Evolutionary conservation across 2,329 filamentous ascomycete species (phyloP), one percentile per base, ranked within the genome.

Genomic region (Scleromitrula shiraiana): DNA sequence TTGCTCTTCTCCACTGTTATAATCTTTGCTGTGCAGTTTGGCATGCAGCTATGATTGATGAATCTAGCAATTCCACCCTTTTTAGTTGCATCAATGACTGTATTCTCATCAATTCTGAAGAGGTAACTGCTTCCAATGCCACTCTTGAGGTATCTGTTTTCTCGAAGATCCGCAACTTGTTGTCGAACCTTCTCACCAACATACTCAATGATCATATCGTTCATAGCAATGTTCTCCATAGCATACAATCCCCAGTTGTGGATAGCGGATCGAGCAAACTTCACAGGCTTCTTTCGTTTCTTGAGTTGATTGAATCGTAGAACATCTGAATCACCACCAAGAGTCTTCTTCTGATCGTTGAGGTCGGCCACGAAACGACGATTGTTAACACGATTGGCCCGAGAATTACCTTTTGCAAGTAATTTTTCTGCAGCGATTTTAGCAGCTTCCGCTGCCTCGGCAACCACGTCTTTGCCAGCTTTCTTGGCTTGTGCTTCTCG

Each of bases 181-280:
- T 98, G 93, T 49, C 93, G 82, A 30, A 98, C 89, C 67, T 95
- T 93, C 70, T 98, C 93, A 52, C 93, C 93, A 9, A 98, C 93
- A 64, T 98, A 98, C 70, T 98, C 93, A 63, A 98, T 98, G 65
- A 98, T 98, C 89, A 98, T 96, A 68, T 98, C 93, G 66, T 95
- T 94, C 65, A 91, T 89, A 51, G 85, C 80, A 55, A 98, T 98
- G 63, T 95, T 93, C 69, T 98, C 93, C 75, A 96, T 91, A 3
- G 93, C 90, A 64, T 98, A 98, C 23, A 98, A 71, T 23, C 93
- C 93, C 93, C 93, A 98, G 62, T 96, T 97, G 69, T 98, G 93
- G 60, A 98, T 98, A 38, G 93, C 93, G 44, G 93, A 98, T 37
- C 93, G 81, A 49, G 91, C 93, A 68, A 98, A 98, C 65, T 94